Percentiles rank a stretch among this genome's conserved stretches.
Evolutionary conservation across 129 eudicot genomes (phyloP).

Genomic region (Escallonia herrerae): DNA sequence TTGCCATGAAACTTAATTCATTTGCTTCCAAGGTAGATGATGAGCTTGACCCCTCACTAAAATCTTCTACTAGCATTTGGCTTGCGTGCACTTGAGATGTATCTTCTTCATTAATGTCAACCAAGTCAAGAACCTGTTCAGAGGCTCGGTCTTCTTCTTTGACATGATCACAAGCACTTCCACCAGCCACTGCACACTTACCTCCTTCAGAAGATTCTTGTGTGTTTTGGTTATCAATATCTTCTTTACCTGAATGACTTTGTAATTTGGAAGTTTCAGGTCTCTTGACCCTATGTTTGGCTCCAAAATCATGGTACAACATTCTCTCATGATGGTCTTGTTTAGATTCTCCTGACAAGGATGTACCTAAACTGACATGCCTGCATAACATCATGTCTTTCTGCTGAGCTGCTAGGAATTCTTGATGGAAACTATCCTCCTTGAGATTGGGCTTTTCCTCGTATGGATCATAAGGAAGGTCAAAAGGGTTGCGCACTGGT

Average conservation of each 20-base stretch:
- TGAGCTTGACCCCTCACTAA: constrained; percentile 20
- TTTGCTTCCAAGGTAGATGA: constrained; percentile 47
- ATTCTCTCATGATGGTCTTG: constrained; percentile 16
- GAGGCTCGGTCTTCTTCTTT: constrained; percentile 22
- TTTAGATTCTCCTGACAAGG: constrained; percentile 18
- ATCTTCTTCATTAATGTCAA: constrained; percentile 11
- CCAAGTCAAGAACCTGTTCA: constrained; percentile 8
- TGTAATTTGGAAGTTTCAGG: constrained; percentile 20
- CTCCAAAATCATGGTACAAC: constrained; percentile 11
- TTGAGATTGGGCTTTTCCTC: constrained; percentile 67
- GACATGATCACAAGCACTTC: constrained; percentile 15
- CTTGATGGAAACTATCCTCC: constrained; percentile 54
- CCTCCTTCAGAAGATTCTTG: constrained; percentile 10
- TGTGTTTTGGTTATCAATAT: too few species aligned
- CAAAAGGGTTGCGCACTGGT: constrained; percentile 59
- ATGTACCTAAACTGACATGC: constrained; percentile 41
- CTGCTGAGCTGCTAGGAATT: constrained; percentile 27
- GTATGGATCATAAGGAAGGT: constrained; percentile 71
- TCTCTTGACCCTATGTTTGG: constrained; percentile 21
- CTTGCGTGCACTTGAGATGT: constrained; percentile 21
- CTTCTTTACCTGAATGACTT: constrained; percentile 20
- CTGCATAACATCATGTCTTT: constrained; percentile 36
- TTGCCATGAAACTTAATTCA: constrained; percentile 33
- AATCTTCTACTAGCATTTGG: constrained; percentile 18
- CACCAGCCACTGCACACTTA: constrained; percentile 1